A percentile compares a stretch with the other conserved stretches of the same genome.
phyloP scores from a whole-genome alignment of 805 yeast genomes.

The Yarrowia deformans region DNA sequence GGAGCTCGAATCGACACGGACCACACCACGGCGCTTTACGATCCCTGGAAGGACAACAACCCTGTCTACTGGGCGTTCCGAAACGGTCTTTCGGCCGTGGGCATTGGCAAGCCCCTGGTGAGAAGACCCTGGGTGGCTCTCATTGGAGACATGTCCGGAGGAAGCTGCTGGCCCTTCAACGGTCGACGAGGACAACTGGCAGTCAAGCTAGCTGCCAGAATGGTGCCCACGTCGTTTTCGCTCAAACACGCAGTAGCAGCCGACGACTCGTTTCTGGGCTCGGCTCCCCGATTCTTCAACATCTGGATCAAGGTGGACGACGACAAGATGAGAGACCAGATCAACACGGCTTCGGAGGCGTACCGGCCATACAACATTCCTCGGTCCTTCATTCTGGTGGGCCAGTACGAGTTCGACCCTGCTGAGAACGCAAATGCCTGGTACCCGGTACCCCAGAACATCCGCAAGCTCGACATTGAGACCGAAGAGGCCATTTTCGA shows the following conservation, averaged over 20 bases:
- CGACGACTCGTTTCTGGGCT: neutral
- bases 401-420: constrained; percentile 31
- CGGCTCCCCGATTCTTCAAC: constrained; percentile 48
- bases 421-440: neutral
- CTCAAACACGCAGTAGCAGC: constrained; percentile 44
- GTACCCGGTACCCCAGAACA: constrained; percentile 42
- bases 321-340: constrained; percentile 37
- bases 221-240: constrained; percentile 44
- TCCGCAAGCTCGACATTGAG: constrained; percentile 43
- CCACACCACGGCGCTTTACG: constrained; percentile 44
- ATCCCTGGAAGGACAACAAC: constrained; percentile 41
- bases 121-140: constrained; percentile 44
- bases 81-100: constrained; percentile 39
- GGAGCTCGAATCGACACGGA: constrained; percentile 46
- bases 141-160: constrained; percentile 43
- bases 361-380: constrained; percentile 34
- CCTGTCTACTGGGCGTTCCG: constrained; percentile 39
- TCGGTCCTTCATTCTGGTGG: constrained; percentile 41
- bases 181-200: constrained; percentile 48
- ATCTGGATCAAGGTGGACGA: constrained; percentile 47
- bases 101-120: constrained; percentile 41
- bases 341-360: neutral
- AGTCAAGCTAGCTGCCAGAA: constrained; percentile 44
- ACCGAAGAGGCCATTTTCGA: constrained; percentile 44
- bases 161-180: constrained; percentile 50